Evolutionary conservation across 192 early-diverging fungal species (phyloP).

Genomic region (Podila epicladia): DNA sequence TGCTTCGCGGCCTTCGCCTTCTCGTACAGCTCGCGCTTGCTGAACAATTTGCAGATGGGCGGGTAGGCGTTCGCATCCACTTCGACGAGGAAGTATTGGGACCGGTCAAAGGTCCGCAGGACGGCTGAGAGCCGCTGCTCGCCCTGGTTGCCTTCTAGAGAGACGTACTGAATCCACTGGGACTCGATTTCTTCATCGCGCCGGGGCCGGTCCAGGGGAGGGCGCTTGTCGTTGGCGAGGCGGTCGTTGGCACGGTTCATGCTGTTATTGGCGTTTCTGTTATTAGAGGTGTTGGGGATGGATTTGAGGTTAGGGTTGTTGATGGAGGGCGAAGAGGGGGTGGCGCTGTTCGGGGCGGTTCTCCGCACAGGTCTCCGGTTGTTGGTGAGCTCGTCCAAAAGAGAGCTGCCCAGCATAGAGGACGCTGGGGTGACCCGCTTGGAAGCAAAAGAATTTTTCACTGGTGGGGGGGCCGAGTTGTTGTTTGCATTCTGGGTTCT

Average conservation of each 20-base stretch:
- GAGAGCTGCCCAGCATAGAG: background rate
- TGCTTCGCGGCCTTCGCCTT: constrained; percentile 59
- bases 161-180: constrained; percentile 55
- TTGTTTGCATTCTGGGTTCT: background rate
- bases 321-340: background rate
- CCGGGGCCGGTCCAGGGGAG: constrained; percentile 31
- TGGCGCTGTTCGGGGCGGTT: background rate
- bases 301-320: background rate
- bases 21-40: constrained; percentile 60
- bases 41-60: constrained; percentile 63
- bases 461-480: background rate
- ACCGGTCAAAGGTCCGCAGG: constrained; percentile 53
- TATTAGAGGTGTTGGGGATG: background rate
- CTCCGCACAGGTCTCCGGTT: background rate
- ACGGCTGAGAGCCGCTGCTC: constrained; percentile 28
- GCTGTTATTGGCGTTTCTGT: background rate
- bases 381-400: background rate
- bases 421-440: constrained; percentile 6
- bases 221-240: constrained; percentile 3
- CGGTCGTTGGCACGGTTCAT: background rate
- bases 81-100: constrained; percentile 57
- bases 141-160: constrained; percentile 52
- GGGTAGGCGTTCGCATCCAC: constrained; percentile 48
- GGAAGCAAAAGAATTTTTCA: background rate
- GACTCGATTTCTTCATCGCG: constrained; percentile 65